These are phyloP conservation scores for Ichthyophthirius multifiliis DNA, from an alignment of 169 alveolate species.

Conservation along the genomic window DNA sequence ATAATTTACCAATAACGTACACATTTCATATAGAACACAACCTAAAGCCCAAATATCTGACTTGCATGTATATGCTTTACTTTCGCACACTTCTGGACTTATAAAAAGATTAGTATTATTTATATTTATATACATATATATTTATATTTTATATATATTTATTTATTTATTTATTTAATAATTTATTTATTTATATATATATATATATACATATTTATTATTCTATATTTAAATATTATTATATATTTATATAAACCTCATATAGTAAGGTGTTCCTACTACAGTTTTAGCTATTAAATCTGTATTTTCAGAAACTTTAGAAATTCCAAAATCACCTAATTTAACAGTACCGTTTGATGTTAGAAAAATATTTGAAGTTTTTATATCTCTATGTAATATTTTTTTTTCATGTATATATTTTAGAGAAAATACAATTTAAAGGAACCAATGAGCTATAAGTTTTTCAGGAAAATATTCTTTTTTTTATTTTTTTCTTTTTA, in stretches of 20 bases:
- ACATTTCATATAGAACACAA: conserved; percentile 91
- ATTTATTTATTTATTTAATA: neutral
- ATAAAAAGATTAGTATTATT: no score
- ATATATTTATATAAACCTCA: conserved; percentile 5
- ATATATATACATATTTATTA: no score
- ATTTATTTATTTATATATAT: no score
- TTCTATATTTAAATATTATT: neutral
- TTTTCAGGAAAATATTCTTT: conserved; percentile 81
- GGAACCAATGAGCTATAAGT: conserved; percentile 85
- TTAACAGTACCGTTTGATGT: conserved; percentile 83
- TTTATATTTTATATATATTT: neutral
- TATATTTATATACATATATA: no score
- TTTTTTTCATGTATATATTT: conserved; percentile 84
- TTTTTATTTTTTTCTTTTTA: conserved; percentile 67
- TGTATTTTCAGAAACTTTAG: conserved; percentile 84
- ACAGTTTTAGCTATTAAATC: conserved; percentile 79
- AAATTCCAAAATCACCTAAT: conserved; percentile 89
- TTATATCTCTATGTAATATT: conserved; percentile 89
- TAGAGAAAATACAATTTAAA: conserved; percentile 80
- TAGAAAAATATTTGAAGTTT: conserved; percentile 85
- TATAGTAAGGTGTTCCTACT: conserved; percentile 91
- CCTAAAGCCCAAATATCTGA: conserved; percentile 95
- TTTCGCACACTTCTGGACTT: conserved; percentile 89
- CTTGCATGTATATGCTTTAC: conserved; percentile 88
- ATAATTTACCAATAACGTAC: conserved; percentile 50